A percentile compares a stretch with the other conserved stretches of the same genome.
phyloP scores from a whole-genome alignment of 2,329 filamentous ascomycete species.

The Chaetothyriales sp. region DNA sequence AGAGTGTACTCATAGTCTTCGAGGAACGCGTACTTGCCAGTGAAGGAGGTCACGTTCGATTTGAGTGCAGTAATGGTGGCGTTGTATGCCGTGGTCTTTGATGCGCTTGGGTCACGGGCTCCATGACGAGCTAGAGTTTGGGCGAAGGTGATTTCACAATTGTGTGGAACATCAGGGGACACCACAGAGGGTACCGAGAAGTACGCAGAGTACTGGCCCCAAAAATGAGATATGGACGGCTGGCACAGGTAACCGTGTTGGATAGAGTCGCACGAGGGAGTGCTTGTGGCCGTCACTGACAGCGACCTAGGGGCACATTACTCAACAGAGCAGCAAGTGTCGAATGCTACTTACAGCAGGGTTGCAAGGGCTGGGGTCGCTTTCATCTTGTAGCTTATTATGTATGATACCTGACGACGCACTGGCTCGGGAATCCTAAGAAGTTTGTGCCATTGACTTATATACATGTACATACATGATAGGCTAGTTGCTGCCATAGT shows the following conservation, averaged over 20 bases:
- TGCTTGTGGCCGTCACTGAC: neutral
- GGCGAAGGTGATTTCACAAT: conserved; percentile 66
- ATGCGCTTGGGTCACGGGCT: conserved; percentile 61
- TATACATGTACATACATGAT: neutral
- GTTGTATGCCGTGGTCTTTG: conserved; percentile 53
- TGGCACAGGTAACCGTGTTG: conserved; percentile 42
- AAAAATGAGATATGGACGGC: conserved; percentile 49
- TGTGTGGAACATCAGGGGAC: conserved; percentile 44
- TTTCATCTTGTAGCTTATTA: neutral
- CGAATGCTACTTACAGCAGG: neutral
- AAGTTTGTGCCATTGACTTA: neutral
- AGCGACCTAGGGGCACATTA: neutral
- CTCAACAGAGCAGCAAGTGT: neutral
- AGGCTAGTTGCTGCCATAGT: no score
- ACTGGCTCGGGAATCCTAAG: neutral
- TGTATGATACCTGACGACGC: neutral
- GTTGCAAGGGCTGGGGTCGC: neutral
- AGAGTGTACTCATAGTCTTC: conserved; percentile 57
- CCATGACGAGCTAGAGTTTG: conserved; percentile 76
- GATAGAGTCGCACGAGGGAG: conserved; percentile 37
- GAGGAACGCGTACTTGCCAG: conserved; percentile 55
- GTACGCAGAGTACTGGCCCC: conserved; percentile 83
- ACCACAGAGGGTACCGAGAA: conserved; percentile 61
- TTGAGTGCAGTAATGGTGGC: conserved; percentile 55
- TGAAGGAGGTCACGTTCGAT: conserved; percentile 40